Conservation (phyloP, 2,329 filamentous ascomycete genomes). For the Colletotrichum tropicicola region DNA sequence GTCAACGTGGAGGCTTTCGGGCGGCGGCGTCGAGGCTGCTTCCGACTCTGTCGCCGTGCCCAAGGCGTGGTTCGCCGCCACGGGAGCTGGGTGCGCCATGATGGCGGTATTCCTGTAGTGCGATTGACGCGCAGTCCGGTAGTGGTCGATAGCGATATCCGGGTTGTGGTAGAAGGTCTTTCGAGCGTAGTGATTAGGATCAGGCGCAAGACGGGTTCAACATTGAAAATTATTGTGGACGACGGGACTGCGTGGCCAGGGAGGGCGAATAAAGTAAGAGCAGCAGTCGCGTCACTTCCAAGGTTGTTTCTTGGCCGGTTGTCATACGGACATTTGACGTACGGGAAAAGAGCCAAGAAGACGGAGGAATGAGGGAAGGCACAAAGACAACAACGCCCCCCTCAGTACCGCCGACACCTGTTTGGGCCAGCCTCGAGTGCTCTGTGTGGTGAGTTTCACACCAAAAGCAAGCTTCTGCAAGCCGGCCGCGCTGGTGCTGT, state of each 20-base stretch:
- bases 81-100: conserved; percentile 22
- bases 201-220: neutral
- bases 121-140: neutral
- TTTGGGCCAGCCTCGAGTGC: neutral
- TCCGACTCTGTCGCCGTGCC: conserved; percentile 15
- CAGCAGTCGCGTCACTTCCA: conserved; percentile 26
- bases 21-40: conserved; percentile 19
- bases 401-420: neutral
- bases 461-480: conserved; percentile 25
- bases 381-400: neutral
- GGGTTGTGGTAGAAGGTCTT: too few relatives aligned
- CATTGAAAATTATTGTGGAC: neutral
- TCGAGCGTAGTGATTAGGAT: too few relatives aligned
- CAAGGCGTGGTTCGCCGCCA: conserved; percentile 13
- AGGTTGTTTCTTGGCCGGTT: conserved; percentile 16
- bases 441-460: conserved; percentile 20
- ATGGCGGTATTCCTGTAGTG: conserved; percentile 3
- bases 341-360: neutral
- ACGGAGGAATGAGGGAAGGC: conserved; percentile 15
- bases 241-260: neutral
- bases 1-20: conserved; percentile 37
- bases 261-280: neutral
- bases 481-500: conserved; percentile 2
- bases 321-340: conserved; percentile 18
- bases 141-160: too few relatives aligned